Evolutionary conservation across 1,284 basidiomycete genomes (phyloP).

Genomic region (Coriolopsis trogii): DNA sequence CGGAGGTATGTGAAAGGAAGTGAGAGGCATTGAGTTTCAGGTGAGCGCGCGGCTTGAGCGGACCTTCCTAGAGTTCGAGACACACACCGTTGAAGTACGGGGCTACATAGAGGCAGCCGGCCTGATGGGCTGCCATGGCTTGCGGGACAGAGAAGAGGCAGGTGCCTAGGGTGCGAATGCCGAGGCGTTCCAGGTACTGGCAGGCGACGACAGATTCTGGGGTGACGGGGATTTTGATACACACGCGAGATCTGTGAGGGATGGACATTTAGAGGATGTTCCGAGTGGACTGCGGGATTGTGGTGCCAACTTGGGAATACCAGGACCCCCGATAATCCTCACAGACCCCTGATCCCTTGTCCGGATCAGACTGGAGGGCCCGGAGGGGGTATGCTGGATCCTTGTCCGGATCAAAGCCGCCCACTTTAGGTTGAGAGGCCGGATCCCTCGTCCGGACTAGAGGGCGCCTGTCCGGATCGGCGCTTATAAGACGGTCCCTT

Average conservation of each 20-base stretch:
- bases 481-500: too few relatives aligned
- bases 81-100: conserved; percentile 52
- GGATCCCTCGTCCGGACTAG: too few relatives aligned
- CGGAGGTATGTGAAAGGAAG: too few relatives aligned
- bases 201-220: conserved; percentile 50
- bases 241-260: conserved; percentile 42
- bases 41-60: too few relatives aligned
- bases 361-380: too few relatives aligned
- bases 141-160: conserved; percentile 51
- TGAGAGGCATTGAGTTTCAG: too few relatives aligned
- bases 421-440: too few relatives aligned
- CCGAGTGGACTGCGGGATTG: neutral
- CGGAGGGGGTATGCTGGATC: too few relatives aligned
- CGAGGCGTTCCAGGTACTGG: conserved; percentile 40
- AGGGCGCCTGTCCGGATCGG: too few relatives aligned
- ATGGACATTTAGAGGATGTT: neutral
- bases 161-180: conserved; percentile 51
- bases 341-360: too few relatives aligned
- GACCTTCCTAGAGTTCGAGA: neutral
- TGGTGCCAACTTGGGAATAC: neutral
- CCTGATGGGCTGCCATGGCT: conserved; percentile 50
- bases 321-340: too few relatives aligned
- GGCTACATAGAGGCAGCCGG: conserved; percentile 49
- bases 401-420: too few relatives aligned
- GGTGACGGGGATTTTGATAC: conserved; percentile 55